Evolutionary conservation across 345 rosid genomes (phyloP), one percentile per base, ranked within the genome.

Genomic region (Hevea brasiliensis): DNA sequence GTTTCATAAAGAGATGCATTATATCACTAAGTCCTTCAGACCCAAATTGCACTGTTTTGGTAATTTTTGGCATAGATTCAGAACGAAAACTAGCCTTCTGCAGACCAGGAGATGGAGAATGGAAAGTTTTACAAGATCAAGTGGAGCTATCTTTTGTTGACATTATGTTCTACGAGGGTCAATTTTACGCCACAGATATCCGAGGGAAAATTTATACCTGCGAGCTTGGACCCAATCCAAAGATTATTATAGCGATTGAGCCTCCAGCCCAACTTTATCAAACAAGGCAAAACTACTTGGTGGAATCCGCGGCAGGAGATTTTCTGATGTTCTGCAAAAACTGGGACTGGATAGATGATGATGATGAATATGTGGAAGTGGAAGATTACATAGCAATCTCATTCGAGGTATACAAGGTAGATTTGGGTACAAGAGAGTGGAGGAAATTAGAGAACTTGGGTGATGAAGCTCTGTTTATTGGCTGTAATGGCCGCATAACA

Each of bases 321-420:
- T 21, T 72, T 18, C 18, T 35, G 61, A 29, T 61, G 75, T 42
- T 72, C 1, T 5, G 7, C 3, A 63, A 23, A 61, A 72, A 72
- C 0, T 64, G 67, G 51, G 12, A 42, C 2, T 64, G 67, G 67
- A 20, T 64, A n/a, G 14, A 10, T 13, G 67, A 63, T n/a, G 40
- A 29, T 13, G 67, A 63, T 41, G 67, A 63, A 9, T 17, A 17
- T 29, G 44, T 7, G 1, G 63, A 29, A 12, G 63, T 6, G 1
- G 37, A 61, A 6, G 15, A 63, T 21, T 51, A 32, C 14, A n/a
- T n/a, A 41, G 4, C 8, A 8, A 61, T 3, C 0, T 48, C 21
- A 24, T 72, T 61, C 53, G 60, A 72, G 0, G 61, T 72, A 0
- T 47, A 27, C 44, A 61, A 62, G 48, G 8, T 72, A 21, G 75